These are phyloP conservation scores for Orbilia oligospora DNA, from an alignment of 2,329 filamentous ascomycete genomes.

Conservation along the genomic window DNA sequence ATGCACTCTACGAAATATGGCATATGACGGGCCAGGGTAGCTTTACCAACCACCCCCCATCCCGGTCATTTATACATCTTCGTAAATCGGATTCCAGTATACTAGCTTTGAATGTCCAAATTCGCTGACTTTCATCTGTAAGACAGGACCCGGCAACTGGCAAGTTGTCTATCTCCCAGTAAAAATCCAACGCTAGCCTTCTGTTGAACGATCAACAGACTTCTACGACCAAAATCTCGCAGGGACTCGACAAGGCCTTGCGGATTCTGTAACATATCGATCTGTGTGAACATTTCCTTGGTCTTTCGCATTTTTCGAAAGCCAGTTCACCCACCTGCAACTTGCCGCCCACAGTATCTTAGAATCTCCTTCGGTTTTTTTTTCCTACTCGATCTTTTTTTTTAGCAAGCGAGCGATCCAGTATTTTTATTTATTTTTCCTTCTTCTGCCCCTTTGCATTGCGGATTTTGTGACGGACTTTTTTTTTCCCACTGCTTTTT, in stretches of 20 bases:
- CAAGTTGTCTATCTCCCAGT: constrained; percentile 37
- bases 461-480: constrained; percentile 62
- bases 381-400: constrained; percentile 42
- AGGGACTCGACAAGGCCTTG: constrained; percentile 47
- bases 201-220: constrained; percentile 54
- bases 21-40: constrained; percentile 47
- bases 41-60: constrained; percentile 46
- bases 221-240: constrained; percentile 49
- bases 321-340: constrained; percentile 54
- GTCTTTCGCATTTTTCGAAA: constrained; percentile 52
- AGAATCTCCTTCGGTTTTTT: constrained; percentile 59
- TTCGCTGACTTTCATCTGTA: constrained; percentile 39
- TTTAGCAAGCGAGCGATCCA: constrained; percentile 57
- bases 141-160: constrained; percentile 38
- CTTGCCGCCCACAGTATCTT: constrained; percentile 44
- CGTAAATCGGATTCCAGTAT: constrained; percentile 8
- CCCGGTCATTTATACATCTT: constrained; percentile 26
- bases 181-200: constrained; percentile 40
- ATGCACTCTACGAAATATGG: constrained; percentile 43
- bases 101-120: constrained; percentile 19
- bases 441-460: constrained; percentile 63
- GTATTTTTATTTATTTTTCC: constrained; percentile 62
- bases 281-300: constrained; percentile 19
- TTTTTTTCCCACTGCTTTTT: constrained; percentile 41
- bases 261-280: constrained; percentile 61